Evolutionary conservation across 129 eudicot species (phyloP).

Genomic region (Escallonia herrerae): DNA sequence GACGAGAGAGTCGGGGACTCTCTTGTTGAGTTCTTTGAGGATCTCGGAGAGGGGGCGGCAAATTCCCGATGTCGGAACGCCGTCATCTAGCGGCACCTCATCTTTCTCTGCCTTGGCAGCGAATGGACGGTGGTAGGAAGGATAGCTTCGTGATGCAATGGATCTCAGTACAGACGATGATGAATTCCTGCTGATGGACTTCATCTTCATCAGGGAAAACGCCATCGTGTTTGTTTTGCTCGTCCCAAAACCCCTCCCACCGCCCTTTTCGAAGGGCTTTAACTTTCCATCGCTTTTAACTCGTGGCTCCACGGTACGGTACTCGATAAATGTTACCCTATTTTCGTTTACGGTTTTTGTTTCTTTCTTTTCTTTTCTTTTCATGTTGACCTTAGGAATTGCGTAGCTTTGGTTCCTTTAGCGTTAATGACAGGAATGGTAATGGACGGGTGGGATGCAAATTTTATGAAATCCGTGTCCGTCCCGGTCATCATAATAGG

Average conservation of each 20-base stretch:
- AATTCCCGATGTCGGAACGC: conserved; percentile 50
- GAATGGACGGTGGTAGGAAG: neutral
- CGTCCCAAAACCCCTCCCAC: neutral
- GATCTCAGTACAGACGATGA: conserved; percentile 16
- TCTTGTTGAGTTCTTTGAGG: conserved; percentile 79
- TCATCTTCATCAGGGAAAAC: conserved; percentile 19
- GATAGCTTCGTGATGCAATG: conserved; percentile 1
- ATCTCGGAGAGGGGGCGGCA: conserved; percentile 74
- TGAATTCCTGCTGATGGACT: neutral
- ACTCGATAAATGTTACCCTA: no score
- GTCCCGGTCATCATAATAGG: no score
- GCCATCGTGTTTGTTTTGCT: conserved; percentile 19
- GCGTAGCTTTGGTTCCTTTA: no score
- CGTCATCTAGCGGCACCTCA: conserved; percentile 18
- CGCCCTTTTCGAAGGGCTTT: neutral
- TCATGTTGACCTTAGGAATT: no score
- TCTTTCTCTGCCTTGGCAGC: conserved; percentile 27
- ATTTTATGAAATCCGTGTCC: no score
- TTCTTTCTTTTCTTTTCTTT: no score
- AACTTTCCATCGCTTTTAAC: no score
- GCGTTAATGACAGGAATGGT: no score
- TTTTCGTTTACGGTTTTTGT: no score
- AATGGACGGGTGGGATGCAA: no score
- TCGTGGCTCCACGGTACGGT: no score
- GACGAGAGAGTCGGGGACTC: conserved; percentile 74